These are phyloP conservation scores for Aspergillus costaricaensis DNA, from an alignment of 2,329 filamentous ascomycete genomes.

Conservation along the genomic window DNA sequence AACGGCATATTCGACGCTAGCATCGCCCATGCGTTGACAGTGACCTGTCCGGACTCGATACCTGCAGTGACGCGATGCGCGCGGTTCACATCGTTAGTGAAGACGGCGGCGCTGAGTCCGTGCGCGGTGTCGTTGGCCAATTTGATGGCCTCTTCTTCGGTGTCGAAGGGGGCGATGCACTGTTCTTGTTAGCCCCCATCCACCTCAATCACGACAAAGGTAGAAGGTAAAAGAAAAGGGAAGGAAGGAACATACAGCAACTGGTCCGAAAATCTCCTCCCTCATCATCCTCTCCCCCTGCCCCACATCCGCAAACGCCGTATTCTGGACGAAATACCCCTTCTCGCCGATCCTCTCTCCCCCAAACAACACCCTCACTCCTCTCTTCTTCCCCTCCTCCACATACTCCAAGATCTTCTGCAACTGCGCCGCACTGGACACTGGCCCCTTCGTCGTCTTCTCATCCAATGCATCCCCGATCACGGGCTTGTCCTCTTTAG, in stretches of 20 bases:
- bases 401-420: slow-evolving; percentile 28
- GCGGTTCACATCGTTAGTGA: slow-evolving; percentile 28
- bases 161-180: slow-evolving; percentile 60
- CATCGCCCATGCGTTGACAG: slow-evolving; percentile 32
- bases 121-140: slow-evolving; percentile 56
- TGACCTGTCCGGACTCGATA: slow-evolving; percentile 29
- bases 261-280: slow-evolving; percentile 63
- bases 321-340: slow-evolving; percentile 66
- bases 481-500: slow-evolving; percentile 55
- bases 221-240: too few species aligned
- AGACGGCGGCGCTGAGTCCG: slow-evolving; percentile 30
- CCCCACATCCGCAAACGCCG: slow-evolving; percentile 55
- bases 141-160: slow-evolving; percentile 59
- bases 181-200: slow-evolving; percentile 2
- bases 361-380: slow-evolving; percentile 26
- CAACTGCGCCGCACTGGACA: slow-evolving; percentile 25
- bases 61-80: slow-evolving; percentile 26
- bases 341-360: slow-evolving; percentile 28
- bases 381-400: slow-evolving; percentile 24
- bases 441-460: slow-evolving; percentile 26
- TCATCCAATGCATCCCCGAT: slow-evolving; percentile 24
- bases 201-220: too few species aligned
- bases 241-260: slow-evolving; percentile 38
- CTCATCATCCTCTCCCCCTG: slow-evolving; percentile 49
- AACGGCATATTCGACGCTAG: slow-evolving; percentile 29